Percentiles rank a stretch among this genome's conserved stretches.
Conservation (phyloP, 2,329 filamentous ascomycete species). For the Pyricularia pennisetigena region DNA sequence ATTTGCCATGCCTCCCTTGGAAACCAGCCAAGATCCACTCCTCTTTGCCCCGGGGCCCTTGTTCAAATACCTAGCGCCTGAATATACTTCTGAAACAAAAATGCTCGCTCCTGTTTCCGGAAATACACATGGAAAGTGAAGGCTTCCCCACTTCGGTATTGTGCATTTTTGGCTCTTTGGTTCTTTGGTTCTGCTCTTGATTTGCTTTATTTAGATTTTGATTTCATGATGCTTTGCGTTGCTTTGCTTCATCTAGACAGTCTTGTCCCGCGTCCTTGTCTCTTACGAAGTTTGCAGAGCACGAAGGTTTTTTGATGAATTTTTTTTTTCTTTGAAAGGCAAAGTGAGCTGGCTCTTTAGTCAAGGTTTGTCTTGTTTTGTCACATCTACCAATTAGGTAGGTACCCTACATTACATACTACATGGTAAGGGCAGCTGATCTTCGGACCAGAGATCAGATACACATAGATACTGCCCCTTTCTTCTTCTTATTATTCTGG, state of each 20-base stretch:
- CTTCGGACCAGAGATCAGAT: background rate
- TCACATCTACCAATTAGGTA: too few species aligned
- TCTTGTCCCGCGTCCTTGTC: background rate
- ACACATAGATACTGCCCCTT: background rate
- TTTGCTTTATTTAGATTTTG: background rate
- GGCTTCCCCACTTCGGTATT: background rate
- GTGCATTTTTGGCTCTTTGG: background rate
- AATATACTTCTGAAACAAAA: background rate
- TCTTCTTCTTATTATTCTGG: background rate
- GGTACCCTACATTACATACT: too few species aligned
- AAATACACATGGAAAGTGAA: background rate
- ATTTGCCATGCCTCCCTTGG: background rate
- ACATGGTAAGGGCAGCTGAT: background rate
- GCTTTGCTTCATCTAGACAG: too few species aligned
- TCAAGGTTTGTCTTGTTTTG: background rate
- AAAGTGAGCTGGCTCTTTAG: background rate
- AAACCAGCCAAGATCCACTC: background rate
- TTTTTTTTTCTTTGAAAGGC: too few species aligned
- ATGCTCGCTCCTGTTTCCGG: background rate
- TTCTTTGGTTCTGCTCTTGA: background rate
- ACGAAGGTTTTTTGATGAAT: background rate
- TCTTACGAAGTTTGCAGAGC: background rate
- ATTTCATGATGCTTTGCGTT: background rate
- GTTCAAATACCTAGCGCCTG: background rate
- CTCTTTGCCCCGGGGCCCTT: background rate